Conservation (phyloP, 805 yeast species). For the Candida michaelii region DNA sequence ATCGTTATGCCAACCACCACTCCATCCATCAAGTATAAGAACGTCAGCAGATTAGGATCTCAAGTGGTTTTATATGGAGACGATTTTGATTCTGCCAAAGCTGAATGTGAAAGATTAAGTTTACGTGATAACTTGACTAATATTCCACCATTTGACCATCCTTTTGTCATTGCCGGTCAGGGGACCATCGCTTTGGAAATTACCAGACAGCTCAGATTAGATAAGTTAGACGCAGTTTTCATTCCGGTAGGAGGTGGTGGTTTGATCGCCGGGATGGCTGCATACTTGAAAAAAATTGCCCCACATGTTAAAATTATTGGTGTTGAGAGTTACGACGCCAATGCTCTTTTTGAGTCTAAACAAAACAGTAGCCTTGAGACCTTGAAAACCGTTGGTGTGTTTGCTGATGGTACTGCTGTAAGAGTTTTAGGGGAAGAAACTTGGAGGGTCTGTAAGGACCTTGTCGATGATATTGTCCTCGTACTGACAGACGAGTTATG, state of each 20-base stretch:
- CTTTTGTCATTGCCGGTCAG: constrained; percentile 97
- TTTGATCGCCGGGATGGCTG: constrained; percentile 83
- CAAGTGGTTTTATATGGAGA: constrained; percentile 92
- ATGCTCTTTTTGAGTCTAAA: constrained; percentile 79
- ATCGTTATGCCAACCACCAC: constrained; percentile 98
- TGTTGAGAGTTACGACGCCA: constrained; percentile 95
- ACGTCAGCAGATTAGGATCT: constrained; percentile 89
- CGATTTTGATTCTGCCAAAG: constrained; percentile 93
- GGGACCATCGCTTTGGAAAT: constrained; percentile 96
- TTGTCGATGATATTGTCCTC: constrained; percentile 84
- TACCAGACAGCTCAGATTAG: constrained; percentile 78
- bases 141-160: constrained; percentile 98
- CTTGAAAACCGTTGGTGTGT: constrained; percentile 80
- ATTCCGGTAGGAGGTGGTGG: constrained; percentile 99
- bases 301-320: constrained; percentile 97
- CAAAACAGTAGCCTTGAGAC: constrained; percentile 52
- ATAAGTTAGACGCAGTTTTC: constrained; percentile 80
- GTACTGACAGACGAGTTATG: constrained; percentile 90
- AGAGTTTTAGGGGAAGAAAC: constrained; percentile 87
- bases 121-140: constrained; percentile 73
- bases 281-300: constrained; percentile 89
- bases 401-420: constrained; percentile 99
- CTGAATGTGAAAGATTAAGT: constrained; percentile 76
- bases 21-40: constrained; percentile 89
- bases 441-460: constrained; percentile 71